Evolutionary conservation across 257 asterid species (phyloP).

Genomic region (Prunella vulgaris): DNA sequence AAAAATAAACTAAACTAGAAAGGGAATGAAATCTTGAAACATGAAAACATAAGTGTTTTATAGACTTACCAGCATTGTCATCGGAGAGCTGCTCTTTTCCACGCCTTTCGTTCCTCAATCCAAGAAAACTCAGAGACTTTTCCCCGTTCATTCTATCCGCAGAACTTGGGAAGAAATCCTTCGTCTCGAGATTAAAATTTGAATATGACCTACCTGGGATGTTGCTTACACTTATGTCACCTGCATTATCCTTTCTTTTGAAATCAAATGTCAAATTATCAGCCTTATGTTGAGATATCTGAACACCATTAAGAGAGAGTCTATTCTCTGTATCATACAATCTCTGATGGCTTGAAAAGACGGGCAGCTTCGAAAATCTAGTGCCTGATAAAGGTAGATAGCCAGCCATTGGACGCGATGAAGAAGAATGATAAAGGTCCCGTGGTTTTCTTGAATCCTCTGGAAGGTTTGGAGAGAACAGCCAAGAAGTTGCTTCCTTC

Average conservation of each 20-base stretch:
- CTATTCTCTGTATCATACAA: constrained; percentile 22
- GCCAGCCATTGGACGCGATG: constrained; percentile 19
- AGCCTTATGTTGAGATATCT: constrained; percentile 13
- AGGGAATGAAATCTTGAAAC: constrained; percentile 10
- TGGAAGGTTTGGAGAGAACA: constrained; percentile 23
- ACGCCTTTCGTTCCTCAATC: constrained; percentile 20
- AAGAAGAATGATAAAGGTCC: constrained; percentile 30
- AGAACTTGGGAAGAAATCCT: constrained; percentile 28
- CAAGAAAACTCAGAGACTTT: constrained; percentile 19
- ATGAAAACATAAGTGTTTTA: neutral
- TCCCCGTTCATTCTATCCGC: too few relatives aligned
- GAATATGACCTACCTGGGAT: too few relatives aligned
- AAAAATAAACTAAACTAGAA: neutral
- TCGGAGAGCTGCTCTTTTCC: constrained; percentile 29
- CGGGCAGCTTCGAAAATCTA: constrained; percentile 10
- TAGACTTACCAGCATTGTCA: constrained; percentile 41
- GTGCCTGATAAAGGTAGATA: constrained; percentile 16
- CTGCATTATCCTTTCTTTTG: too few relatives aligned
- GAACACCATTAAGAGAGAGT: constrained; percentile 17
- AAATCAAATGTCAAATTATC: constrained; percentile 22
- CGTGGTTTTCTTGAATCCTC: constrained; percentile 20
- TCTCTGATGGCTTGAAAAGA: neutral
- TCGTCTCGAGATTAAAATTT: constrained; percentile 21
- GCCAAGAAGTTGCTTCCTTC: constrained; percentile 22
- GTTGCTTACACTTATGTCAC: too few relatives aligned